Evolutionary conservation across 352 stramenopile genomes (phyloP), one percentile per base, ranked within the genome.

Genomic region (Pythium sukuiense): DNA sequence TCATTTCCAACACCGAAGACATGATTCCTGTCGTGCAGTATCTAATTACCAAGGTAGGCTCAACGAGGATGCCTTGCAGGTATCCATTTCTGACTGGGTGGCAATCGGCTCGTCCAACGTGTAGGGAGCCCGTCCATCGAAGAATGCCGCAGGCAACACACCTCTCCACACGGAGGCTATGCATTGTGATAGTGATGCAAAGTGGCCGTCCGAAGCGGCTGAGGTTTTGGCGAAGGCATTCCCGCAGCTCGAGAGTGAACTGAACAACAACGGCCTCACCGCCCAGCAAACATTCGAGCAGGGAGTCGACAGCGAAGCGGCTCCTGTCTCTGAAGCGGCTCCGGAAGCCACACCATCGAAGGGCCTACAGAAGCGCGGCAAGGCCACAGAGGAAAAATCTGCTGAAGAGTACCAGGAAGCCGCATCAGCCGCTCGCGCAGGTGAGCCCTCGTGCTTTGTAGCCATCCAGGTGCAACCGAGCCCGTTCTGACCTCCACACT

Each of bases 121-220:
- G n/a, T 61, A 93, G 83, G 81, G 83, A 37, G 80, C 81, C 3
- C 89, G 89, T 55, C 71, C 81, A 26, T 33, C 82, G 4, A 81
- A 82, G 59, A 93, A 93, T 54, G 55, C 33, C 2, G 65, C 73
- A 11, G 83, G 81, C 37, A 88, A 87, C 65, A 86, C 79, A 1
- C 81, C 85, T 18, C 55, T 93, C 61, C 85, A 92, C 59, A 81
- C 83, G 6, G 83, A 93, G 61, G 83, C 83, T n/a, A 86, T 90
- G 74, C 85, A 90, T 52, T 90, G 83, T 59, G 81, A 92, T 16
- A 59, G 76, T 2, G 78, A 65, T 43, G 61, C 72, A 13, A 71
- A 72, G 24, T 93, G 85, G 83, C 85, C 85, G 0, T 89, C 74
- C 4, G 65, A 70, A 3, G 80, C 78, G 20, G 82, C 79, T 12